These are phyloP conservation scores for Xylaria sp. DNA, from an alignment of 2,329 filamentous ascomycete species.

Conservation along the genomic window DNA sequence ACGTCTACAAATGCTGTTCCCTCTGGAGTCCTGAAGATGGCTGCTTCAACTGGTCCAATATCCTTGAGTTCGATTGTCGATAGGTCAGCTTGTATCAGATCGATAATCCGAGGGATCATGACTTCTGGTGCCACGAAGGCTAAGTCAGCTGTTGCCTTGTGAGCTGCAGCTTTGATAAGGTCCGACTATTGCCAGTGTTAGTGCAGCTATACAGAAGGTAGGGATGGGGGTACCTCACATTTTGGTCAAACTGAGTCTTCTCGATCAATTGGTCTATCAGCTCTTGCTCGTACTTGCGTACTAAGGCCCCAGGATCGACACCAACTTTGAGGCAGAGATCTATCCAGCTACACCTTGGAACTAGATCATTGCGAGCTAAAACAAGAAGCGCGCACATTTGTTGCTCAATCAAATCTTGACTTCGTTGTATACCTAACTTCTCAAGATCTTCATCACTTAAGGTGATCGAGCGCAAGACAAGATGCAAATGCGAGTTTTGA, in stretches of 20 bases:
- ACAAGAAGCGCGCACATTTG: slow-evolving; percentile 83
- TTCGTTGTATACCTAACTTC: slow-evolving; percentile 55
- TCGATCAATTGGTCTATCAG: slow-evolving; percentile 74
- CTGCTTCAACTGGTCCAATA: slow-evolving; percentile 87
- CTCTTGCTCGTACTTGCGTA: slow-evolving; percentile 68
- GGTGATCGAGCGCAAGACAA: slow-evolving; percentile 71
- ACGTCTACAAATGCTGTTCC: slow-evolving; percentile 92
- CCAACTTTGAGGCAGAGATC: slow-evolving; percentile 82
- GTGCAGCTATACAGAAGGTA: neutral
- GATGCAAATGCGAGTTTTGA: slow-evolving; percentile 70
- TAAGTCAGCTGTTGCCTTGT: slow-evolving; percentile 85
- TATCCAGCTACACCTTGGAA: slow-evolving; percentile 88
- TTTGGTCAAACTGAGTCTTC: slow-evolving; percentile 60
- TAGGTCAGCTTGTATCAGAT: slow-evolving; percentile 79
- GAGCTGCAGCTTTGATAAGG: slow-evolving; percentile 74
- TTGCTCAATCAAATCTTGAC: slow-evolving; percentile 64
- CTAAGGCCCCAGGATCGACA: slow-evolving; percentile 84
- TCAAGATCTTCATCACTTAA: slow-evolving; percentile 62
- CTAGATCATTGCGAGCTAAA: slow-evolving; percentile 78
- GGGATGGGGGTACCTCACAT: slow-evolving; percentile 44
- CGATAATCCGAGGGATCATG: slow-evolving; percentile 79
- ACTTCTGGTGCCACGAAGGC: slow-evolving; percentile 90
- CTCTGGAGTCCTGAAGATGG: slow-evolving; percentile 90
- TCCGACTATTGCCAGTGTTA: slow-evolving; percentile 48
- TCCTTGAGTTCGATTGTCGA: slow-evolving; percentile 73